These are phyloP conservation scores for Jaapia argillacea DNA, from an alignment of 768 basidiomycete genomes.

Conservation along the genomic window DNA sequence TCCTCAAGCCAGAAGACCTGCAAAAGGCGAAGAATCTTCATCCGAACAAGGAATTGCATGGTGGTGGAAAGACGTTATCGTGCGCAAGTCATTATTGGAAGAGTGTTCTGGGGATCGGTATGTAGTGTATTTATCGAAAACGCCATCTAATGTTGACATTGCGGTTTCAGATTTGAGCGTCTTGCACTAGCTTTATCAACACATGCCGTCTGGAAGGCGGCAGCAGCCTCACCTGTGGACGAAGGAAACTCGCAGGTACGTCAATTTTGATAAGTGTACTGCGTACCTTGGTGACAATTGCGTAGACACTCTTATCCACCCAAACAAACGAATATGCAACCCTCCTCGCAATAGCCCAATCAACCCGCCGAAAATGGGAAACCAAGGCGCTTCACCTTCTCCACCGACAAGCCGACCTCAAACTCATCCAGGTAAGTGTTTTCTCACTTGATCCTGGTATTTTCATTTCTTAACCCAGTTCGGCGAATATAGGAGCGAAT, in stretches of 20 bases:
- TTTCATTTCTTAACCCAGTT: neutral
- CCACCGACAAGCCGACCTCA: constrained; percentile 23
- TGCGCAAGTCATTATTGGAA: constrained; percentile 44
- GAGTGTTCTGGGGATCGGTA: constrained; percentile 44
- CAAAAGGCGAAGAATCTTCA: too few species aligned
- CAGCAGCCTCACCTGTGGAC: constrained; percentile 7
- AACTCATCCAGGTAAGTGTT: constrained; percentile 13
- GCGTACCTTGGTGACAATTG: constrained; percentile 4
- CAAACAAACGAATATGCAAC: constrained; percentile 26
- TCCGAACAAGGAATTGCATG: constrained; percentile 20
- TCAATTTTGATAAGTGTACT: constrained; percentile 2
- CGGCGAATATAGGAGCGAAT: neutral
- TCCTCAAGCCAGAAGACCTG: too few species aligned
- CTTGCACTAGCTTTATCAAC: constrained; percentile 42
- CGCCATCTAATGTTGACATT: constrained; percentile 1
- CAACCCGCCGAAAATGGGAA: constrained; percentile 24
- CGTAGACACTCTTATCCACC: constrained; percentile 15
- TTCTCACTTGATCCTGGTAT: neutral
- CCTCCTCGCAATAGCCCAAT: constrained; percentile 21
- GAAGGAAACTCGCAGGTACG: constrained; percentile 6
- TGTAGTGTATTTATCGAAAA: constrained; percentile 5
- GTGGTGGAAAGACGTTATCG: constrained; percentile 53
- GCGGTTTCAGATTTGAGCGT: constrained; percentile 36
- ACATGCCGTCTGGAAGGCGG: constrained; percentile 31
- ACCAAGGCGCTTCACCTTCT: constrained; percentile 25